Percentiles rank a stretch among this genome's conserved stretches.
phyloP scores from a whole-genome alignment of 306 rosid species.

The Fagus sylvatica region DNA sequence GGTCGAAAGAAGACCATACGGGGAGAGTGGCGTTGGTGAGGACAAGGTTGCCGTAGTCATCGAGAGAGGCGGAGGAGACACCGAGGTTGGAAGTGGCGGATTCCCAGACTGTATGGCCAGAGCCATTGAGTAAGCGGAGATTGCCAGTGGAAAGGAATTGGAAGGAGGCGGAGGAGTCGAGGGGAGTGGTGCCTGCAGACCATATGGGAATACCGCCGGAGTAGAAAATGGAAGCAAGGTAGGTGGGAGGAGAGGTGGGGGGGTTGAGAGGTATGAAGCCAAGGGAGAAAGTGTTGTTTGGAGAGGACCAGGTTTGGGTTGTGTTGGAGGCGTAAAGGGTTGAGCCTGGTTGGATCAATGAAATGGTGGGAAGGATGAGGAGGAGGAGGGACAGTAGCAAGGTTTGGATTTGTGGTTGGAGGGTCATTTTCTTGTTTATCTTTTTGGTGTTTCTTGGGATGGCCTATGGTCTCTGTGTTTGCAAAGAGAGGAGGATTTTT shows the following conservation, averaged over 20 bases:
- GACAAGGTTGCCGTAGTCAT: slow-evolving; percentile 49
- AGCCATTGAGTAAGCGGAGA: slow-evolving; percentile 61
- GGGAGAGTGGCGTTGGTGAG: slow-evolving; percentile 32
- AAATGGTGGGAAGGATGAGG: background rate
- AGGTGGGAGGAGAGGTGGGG: slow-evolving; percentile 50
- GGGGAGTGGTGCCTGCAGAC: slow-evolving; percentile 49
- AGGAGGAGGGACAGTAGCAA: slow-evolving; percentile 18
- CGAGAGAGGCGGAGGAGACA: slow-evolving; percentile 50
- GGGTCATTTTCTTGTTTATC: background rate
- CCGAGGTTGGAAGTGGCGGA: slow-evolving; percentile 52
- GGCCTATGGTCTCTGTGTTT: no score
- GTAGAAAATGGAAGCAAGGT: slow-evolving; percentile 50
- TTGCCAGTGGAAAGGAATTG: slow-evolving; percentile 48
- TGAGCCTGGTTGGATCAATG: slow-evolving; percentile 38
- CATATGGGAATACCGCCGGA: slow-evolving; percentile 58
- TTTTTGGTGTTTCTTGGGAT: no score
- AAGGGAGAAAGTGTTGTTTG: slow-evolving; percentile 39
- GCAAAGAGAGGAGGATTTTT: no score
- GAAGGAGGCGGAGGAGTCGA: slow-evolving; percentile 54
- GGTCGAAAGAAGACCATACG: slow-evolving; percentile 68
- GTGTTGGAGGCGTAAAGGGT: slow-evolving; percentile 52
- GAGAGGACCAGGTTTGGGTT: slow-evolving; percentile 50
- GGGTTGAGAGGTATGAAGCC: slow-evolving; percentile 46
- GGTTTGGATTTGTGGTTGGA: background rate
- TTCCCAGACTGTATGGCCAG: slow-evolving; percentile 57